Base-by-base conservation (phyloP, 2,329 filamentous ascomycete genomes). In the Fusarium gaditjirri region DNA sequence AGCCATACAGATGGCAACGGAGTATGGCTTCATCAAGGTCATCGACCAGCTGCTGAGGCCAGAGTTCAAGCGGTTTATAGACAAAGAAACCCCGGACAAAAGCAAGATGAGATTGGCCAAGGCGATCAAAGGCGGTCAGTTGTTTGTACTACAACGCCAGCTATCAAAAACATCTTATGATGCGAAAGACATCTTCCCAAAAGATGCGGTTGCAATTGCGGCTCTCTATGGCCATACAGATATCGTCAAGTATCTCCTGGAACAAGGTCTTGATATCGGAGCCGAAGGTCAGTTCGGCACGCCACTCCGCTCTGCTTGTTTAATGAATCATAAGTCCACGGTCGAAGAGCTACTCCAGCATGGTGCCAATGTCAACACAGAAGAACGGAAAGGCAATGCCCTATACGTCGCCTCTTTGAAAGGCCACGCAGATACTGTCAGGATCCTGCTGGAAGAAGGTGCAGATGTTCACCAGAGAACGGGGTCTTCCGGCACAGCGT, bases 261-360 rank as follows among this genome's bases (percentile, higher is more conserved):
- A 39, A 1, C 25, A 46, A 9, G 69, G 68, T 3, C 38, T 68
- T 29, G 12, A 35, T 13, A 58, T 71, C 6, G 68, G 71, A 31
- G 29, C 38, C 0, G 47, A 68, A n/a, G 67, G 69, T 4, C 50
- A 50, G 9, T 71, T 58, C 21, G 69, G 68, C 2, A 60, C 69
- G 4, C 67, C 68, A 8, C 27, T 72, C 4, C 36, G 53, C 2
- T 57, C 52, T 1, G 63, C 69, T n/a, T 55, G 52, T 21, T 42
- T 68, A 16, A 47, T 68, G 16, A 65, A 65, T 3, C 59, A 46
- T 7, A 41, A 53, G 17, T 33, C 36, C 9, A 36, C 58, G 2
- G 49, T 36, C n/a, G 8, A 33, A 36, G 17, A 54, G 9, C 67
- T 70, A 10, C n/a, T 70, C 16, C 59, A 60, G 21, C 35, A 17